phyloP scores from a whole-genome alignment of 192 early-diverging fungal species.

The Coemansia sp. region DNA sequence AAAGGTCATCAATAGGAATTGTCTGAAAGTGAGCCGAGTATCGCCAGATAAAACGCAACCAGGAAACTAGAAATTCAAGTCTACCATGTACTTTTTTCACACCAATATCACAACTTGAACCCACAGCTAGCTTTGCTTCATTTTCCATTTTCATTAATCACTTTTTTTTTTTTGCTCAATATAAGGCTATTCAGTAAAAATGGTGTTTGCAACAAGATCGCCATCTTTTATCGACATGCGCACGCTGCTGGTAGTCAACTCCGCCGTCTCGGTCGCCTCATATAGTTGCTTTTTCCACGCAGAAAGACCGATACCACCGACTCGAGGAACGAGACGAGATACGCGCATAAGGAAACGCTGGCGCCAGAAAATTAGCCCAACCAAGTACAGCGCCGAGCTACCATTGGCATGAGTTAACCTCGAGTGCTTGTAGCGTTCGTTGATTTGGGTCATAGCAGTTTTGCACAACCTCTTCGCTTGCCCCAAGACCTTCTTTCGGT shows the following conservation, averaged over 20 bases:
- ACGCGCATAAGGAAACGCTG: not conserved
- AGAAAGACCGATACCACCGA: not conserved
- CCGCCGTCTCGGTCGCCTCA: not conserved
- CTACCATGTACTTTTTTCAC: conserved; percentile 8
- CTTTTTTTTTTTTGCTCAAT: not conserved
- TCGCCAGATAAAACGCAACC: not conserved
- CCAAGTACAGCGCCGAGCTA: not conserved
- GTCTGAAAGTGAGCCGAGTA: not conserved
- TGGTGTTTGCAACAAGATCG: not conserved
- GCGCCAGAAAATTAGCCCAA: not conserved
- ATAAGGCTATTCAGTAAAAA: not conserved
- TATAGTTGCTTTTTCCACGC: not conserved
- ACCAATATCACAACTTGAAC: conserved; percentile 7
- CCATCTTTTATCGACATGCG: not conserved
- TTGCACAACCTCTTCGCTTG: not conserved
- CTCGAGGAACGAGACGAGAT: not conserved
- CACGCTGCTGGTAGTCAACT: not conserved
- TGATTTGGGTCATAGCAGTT: not conserved
- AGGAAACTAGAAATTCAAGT: conserved; percentile 13
- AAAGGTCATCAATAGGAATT: conserved; percentile 4
- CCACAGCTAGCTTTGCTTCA: not conserved
- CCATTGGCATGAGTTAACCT: not conserved
- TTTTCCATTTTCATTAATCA: not conserved
- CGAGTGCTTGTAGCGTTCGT: not conserved
- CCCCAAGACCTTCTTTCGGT: not conserved